Conservation (phyloP, 2,329 filamentous ascomycete genomes). For the Sclerotinia subarctica region DNA sequence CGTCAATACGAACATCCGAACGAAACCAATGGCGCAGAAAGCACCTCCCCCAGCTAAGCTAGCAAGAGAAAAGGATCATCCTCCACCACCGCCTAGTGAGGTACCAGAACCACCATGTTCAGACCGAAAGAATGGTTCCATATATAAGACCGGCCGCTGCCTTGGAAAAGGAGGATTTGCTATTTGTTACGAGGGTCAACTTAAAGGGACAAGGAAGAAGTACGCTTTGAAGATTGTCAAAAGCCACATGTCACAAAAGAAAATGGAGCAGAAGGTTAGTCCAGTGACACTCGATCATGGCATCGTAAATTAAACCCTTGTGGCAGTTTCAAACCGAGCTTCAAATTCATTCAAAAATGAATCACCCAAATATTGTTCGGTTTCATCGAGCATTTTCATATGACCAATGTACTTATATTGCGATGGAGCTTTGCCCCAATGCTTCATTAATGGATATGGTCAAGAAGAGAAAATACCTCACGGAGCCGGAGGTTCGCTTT, state of each 20-base stretch:
- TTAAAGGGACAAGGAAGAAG: conserved; percentile 62
- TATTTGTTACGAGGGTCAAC: conserved; percentile 71
- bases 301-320: conserved; percentile 17
- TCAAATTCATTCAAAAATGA: conserved; percentile 97
- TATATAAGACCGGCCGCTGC: conserved; percentile 71
- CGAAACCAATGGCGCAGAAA: conserved; percentile 43
- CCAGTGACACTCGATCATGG: background rate
- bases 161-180: conserved; percentile 81
- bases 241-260: conserved; percentile 71
- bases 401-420: conserved; percentile 83
- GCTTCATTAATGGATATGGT: conserved; percentile 98
- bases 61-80: conserved; percentile 59
- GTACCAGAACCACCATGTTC: conserved; percentile 62
- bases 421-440: conserved; percentile 91
- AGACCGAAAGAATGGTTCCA: conserved; percentile 66
- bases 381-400: conserved; percentile 94
- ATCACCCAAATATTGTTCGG: conserved; percentile 91
- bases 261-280: conserved; percentile 78
- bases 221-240: conserved; percentile 81
- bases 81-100: conserved; percentile 59
- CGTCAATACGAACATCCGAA: conserved; percentile 56
- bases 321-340: conserved; percentile 74
- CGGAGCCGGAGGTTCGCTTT: conserved; percentile 88
- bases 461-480: conserved; percentile 84
- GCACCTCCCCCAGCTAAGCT: conserved; percentile 50